Conservation (phyloP, 331 rosid genomes). For the Acacia concinna region DNA sequence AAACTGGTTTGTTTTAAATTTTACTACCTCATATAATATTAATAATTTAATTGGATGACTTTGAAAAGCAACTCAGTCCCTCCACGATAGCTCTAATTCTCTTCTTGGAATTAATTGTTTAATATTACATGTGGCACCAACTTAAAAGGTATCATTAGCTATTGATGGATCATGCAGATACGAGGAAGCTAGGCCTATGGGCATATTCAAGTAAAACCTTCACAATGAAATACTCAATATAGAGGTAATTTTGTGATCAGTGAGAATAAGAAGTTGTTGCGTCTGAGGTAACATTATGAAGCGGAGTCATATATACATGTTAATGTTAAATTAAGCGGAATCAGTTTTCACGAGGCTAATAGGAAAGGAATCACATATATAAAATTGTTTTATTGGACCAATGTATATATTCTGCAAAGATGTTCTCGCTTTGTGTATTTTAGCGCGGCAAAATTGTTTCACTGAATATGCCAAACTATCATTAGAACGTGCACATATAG, state of each 20-base stretch:
- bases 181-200: too few species aligned
- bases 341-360: neutral
- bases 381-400: neutral
- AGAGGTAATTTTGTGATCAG: neutral
- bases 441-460: neutral
- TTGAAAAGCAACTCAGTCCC: neutral
- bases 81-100: neutral
- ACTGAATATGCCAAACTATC: neutral
- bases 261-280: neutral
- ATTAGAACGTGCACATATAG: neutral
- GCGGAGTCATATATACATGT: neutral
- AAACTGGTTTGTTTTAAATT: too few species aligned
- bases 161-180: neutral
- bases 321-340: neutral
- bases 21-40: neutral
- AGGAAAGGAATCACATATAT: neutral
- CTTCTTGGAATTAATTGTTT: neutral
- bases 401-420: neutral
- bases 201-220: neutral
- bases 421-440: neutral
- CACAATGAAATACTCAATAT: neutral
- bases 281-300: neutral
- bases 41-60: neutral
- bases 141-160: neutral
- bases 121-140: neutral